Base-by-base conservation (phyloP, 768 basidiomycete species). In the Boletus fagicola region DNA sequence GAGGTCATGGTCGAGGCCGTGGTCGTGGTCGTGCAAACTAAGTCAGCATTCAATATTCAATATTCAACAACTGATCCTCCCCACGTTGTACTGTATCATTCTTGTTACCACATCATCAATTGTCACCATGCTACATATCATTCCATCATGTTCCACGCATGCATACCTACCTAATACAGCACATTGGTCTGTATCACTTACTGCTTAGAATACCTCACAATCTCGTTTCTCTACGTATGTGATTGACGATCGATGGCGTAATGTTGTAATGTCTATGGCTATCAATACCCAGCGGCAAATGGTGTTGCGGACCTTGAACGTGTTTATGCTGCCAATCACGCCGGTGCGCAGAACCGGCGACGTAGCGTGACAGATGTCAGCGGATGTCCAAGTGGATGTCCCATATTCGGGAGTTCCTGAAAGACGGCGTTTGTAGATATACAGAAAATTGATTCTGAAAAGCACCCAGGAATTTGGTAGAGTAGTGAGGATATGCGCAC, bases 1-100 rank as follows among this genome's bases (percentile, higher is more conserved):
- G 72, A 48, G 76, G 73, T 36, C 68, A 68, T 15, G 73, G 76
- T 43, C 74, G 76, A 26, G 76, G 73, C 9, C 67, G 72, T 39
- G 74, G 73, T 49, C 73, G 73, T 48, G 74, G 76, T 22, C 71
- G 69, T 33, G 71, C 72, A 28, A 63, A 67, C 44, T 71, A 70
- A 43, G 55, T 45, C 57, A 28, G 50, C 42, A 49, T 50, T 40
- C n/a, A n/a, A n/a, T n/a, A n/a, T n/a, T n/a, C n/a, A n/a, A n/a
- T n/a, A n/a, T n/a, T n/a, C 49, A 33, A 49, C 26, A 28, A 36
- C 24, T 46, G 51, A 61, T 56, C 18, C 44, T 30, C 62, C 26
- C 46, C 57, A 63, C 68, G 61, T 62, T 68, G 60, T 40, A 56
- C 39, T 53, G 44, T 58, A 56, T 57, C 42, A 54, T 54, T 60